phyloP scores from a whole-genome alignment of 1,284 basidiomycete species.

The Ganoderma multipileum region DNA sequence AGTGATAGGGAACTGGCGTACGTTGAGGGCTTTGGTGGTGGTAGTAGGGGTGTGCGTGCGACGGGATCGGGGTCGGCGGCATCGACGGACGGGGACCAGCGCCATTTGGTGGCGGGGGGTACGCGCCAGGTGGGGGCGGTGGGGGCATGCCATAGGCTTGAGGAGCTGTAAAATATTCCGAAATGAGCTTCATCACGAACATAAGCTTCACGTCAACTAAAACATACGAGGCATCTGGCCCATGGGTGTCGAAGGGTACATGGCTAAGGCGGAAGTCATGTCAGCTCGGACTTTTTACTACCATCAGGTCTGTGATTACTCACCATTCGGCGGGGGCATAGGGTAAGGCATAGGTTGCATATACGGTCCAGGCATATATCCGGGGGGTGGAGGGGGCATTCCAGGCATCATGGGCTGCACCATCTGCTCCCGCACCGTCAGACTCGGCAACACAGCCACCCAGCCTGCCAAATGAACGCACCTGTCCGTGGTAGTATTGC shows the following conservation, averaged over 20 bases:
- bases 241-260: constrained; percentile 81
- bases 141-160: constrained; percentile 70
- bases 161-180: constrained; percentile 49
- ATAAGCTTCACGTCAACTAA: not conserved
- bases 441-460: not conserved
- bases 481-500: constrained; percentile 80
- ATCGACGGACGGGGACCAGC: constrained; percentile 79
- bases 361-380: constrained; percentile 75
- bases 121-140: constrained; percentile 66
- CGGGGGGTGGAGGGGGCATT: constrained; percentile 79
- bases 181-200: not conserved
- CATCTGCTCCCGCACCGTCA: constrained; percentile 23
- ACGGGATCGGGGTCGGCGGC: constrained; percentile 85
- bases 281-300: not conserved
- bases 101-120: constrained; percentile 77
- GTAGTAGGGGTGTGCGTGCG: constrained; percentile 84
- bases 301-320: constrained; percentile 22
- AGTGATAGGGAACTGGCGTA: constrained; percentile 51
- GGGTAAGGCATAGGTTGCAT: constrained; percentile 87
- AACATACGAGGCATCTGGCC: constrained; percentile 82
- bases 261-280: constrained; percentile 51
- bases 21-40: constrained; percentile 87
- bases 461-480: constrained; percentile 40
- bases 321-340: constrained; percentile 77
- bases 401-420: constrained; percentile 79